Conservation (phyloP, 1,139 yeast species). For the Candida dubliniensis region DNA sequence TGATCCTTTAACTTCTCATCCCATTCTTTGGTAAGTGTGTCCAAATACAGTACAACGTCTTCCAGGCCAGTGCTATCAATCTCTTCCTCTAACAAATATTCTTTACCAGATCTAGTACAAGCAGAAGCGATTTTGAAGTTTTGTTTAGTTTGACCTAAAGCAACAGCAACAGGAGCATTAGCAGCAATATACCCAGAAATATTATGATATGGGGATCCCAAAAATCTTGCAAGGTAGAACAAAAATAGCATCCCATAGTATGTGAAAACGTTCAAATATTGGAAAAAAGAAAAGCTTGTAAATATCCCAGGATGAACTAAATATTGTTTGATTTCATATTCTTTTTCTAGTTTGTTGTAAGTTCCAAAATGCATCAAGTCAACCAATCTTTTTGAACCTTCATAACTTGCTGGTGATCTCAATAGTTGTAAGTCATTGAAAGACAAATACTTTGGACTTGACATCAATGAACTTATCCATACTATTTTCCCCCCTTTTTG, state of each 20-base stretch:
- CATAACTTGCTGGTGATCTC: slow-evolving; percentile 69
- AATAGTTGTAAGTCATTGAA: slow-evolving; percentile 73
- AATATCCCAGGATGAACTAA: slow-evolving; percentile 94
- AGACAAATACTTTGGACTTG: slow-evolving; percentile 68
- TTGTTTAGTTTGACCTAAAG: slow-evolving; percentile 43
- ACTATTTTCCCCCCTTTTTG: slow-evolving; percentile 61
- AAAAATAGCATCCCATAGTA: slow-evolving; percentile 81
- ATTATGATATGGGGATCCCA: slow-evolving; percentile 87
- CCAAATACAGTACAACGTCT: slow-evolving; percentile 63
- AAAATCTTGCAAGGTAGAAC: slow-evolving; percentile 78
- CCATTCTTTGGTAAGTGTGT: slow-evolving; percentile 59
- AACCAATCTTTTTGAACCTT: slow-evolving; percentile 86
- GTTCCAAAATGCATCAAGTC: slow-evolving; percentile 81
- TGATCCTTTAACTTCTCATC: slow-evolving; percentile 62
- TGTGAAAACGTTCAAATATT: slow-evolving; percentile 73
- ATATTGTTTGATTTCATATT: slow-evolving; percentile 64
- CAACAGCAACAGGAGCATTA: slow-evolving; percentile 62
- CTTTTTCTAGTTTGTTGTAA: slow-evolving; percentile 44
- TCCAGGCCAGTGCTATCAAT: slow-evolving; percentile 64
- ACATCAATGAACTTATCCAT: slow-evolving; percentile 85
- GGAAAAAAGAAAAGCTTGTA: slow-evolving; percentile 76
- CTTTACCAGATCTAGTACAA: slow-evolving; percentile 60
- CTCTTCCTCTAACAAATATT: slow-evolving; percentile 54
- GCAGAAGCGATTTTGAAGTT: slow-evolving; percentile 75
- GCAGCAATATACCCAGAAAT: slow-evolving; percentile 89